A percentile compares a stretch with the other conserved stretches of the same genome.
phyloP scores from a whole-genome alignment of 768 basidiomycete species.

The Tremella yokohamensis region DNA sequence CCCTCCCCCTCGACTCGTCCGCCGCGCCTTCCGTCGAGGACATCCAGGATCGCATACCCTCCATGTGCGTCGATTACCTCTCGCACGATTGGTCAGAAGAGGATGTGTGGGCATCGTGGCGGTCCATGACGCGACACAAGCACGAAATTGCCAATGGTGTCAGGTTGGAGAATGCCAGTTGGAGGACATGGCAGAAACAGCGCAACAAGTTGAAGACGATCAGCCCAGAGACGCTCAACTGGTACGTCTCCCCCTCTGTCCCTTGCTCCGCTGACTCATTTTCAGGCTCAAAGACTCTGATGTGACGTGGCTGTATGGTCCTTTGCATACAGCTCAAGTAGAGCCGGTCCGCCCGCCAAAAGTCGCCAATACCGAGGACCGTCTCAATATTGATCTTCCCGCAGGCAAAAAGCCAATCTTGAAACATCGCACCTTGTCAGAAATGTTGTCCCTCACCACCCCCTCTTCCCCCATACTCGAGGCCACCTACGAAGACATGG shows the following conservation, averaged over 20 bases:
- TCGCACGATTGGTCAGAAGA: constrained; percentile 97
- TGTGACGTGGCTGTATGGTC: constrained; percentile 98
- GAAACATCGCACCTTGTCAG: constrained; percentile 87
- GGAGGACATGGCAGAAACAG: constrained; percentile 99
- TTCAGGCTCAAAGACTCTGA: constrained; percentile 97
- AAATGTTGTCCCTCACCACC: constrained; percentile 75
- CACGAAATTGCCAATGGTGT: constrained; percentile 94
- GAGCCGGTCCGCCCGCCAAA: constrained; percentile 72
- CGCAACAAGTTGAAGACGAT: constrained; percentile 91
- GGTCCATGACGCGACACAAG: constrained; percentile 97
- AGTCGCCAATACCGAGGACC: constrained; percentile 56
- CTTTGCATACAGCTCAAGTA: constrained; percentile 79
- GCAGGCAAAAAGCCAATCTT: constrained; percentile 74
- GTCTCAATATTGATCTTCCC: constrained; percentile 56
- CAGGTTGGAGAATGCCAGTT: constrained; percentile 93
- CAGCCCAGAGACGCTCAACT: constrained; percentile 95
- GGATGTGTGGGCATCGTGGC: constrained; percentile 97
- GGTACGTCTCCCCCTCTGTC: constrained; percentile 58
- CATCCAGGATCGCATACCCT: constrained; percentile 69
- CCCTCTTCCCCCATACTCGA: constrained; percentile 64
- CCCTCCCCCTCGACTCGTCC: constrained; percentile 48
- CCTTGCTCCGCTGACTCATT: constrained; percentile 7
- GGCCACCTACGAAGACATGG: constrained; percentile 34
- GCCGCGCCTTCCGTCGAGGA: constrained; percentile 54
- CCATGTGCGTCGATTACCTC: constrained; percentile 96